phyloP scores from a whole-genome alignment of 257 asterid genomes.

The Capsicum pubescens region DNA sequence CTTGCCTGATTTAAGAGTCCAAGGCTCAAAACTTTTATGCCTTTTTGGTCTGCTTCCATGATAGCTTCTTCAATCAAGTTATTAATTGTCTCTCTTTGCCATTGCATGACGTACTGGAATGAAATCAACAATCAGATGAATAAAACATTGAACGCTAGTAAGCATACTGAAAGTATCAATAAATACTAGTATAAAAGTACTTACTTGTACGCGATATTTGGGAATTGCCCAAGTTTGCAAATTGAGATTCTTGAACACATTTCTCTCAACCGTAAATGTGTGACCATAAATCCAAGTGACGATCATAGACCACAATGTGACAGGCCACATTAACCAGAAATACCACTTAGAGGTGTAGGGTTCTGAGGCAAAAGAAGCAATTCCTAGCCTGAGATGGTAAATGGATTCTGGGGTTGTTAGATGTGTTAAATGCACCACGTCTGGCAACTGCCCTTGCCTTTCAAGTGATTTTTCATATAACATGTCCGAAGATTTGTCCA shows the following conservation, averaged over 20 bases:
- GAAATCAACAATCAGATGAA: neutral
- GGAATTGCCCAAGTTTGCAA: slow-evolving; percentile 82
- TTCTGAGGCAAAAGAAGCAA: slow-evolving; percentile 68
- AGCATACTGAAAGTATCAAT: neutral
- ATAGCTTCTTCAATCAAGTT: slow-evolving; percentile 28
- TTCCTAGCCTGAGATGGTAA: slow-evolving; percentile 75
- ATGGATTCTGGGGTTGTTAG: slow-evolving; percentile 78
- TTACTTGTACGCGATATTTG: slow-evolving; percentile 71
- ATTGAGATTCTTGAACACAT: slow-evolving; percentile 62
- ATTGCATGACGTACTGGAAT: slow-evolving; percentile 39
- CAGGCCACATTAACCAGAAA: slow-evolving; percentile 80
- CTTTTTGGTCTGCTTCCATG: slow-evolving; percentile 48
- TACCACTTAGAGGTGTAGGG: slow-evolving; percentile 71
- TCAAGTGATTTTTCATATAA: slow-evolving; percentile 61
- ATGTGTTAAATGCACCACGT: slow-evolving; percentile 78
- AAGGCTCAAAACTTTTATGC: slow-evolving; percentile 40
- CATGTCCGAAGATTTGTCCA: slow-evolving; percentile 67
- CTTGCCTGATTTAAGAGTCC: slow-evolving; percentile 32
- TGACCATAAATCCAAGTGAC: slow-evolving; percentile 62
- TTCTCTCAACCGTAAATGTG: slow-evolving; percentile 68
- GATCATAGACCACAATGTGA: slow-evolving; percentile 75
- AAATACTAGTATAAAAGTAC: neutral
- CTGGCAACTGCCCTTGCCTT: slow-evolving; percentile 61
- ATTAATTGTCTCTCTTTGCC: slow-evolving; percentile 25
- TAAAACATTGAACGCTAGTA: no score